Percentiles rank a stretch among this genome's conserved stretches.
phyloP scores from a whole-genome alignment of 129 eudicot species.

The Calendula officinalis region DNA sequence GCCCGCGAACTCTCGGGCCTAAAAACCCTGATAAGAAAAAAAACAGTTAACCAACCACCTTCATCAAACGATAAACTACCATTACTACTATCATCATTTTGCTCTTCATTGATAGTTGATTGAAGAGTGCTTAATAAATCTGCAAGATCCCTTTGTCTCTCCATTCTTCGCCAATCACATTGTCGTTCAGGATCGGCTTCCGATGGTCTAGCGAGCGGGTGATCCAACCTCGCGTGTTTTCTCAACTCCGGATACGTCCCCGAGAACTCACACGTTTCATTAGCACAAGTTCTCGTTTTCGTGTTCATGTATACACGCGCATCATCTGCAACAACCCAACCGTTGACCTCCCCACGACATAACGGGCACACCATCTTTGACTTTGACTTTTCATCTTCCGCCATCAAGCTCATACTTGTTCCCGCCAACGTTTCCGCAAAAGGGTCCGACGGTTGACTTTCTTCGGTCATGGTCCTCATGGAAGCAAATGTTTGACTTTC shows the following conservation, averaged over 20 bases:
- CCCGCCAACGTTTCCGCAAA: slow-evolving; percentile 7
- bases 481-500: slow-evolving; percentile 3
- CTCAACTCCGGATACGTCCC: slow-evolving; percentile 70
- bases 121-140: slow-evolving; percentile 72
- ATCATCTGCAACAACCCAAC: slow-evolving; percentile 66
- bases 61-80: slow-evolving; percentile 41
- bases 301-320: slow-evolving; percentile 77
- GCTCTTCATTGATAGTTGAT: slow-evolving; percentile 57
- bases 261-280: slow-evolving; percentile 68
- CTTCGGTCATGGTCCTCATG: slow-evolving; percentile 3
- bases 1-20: slow-evolving; percentile 47
- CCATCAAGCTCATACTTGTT: slow-evolving; percentile 25
- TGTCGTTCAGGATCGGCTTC: slow-evolving; percentile 80
- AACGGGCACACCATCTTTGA: slow-evolving; percentile 62
- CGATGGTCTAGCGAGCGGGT: slow-evolving; percentile 66
- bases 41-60: slow-evolving; percentile 62
- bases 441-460: neutral
- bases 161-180: slow-evolving; percentile 72
- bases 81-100: slow-evolving; percentile 37
- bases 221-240: slow-evolving; percentile 69
- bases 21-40: slow-evolving; percentile 53
- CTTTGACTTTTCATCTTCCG: slow-evolving; percentile 35
- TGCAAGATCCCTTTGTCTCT: slow-evolving; percentile 67
- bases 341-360: slow-evolving; percentile 68
- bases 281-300: slow-evolving; percentile 63